Base-by-base conservation (phyloP, 331 rosid genomes). In the Rhamnella rubrinervis region DNA sequence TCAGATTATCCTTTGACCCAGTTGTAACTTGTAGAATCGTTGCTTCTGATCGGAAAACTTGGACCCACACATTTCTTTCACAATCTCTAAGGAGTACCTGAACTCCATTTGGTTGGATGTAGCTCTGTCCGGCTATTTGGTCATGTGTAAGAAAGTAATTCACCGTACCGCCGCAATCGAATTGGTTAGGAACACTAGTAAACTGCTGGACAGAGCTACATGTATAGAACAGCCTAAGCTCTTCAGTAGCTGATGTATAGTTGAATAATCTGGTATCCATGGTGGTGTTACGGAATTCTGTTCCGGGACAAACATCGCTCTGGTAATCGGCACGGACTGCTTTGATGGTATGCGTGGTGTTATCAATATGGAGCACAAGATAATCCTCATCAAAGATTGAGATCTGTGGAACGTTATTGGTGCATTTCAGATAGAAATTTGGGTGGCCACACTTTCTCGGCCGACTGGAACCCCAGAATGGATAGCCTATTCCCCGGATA, bases 391-490 rank as follows among this genome's bases (percentile, higher is more conserved):
- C 13, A 0, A 11, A 5, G 14, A 71, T 47, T 10, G 28, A 51
- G 55, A 71, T 71, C 15, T 26, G 12, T 2, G 61, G 61, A 10
- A 41, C 16, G 23, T 71, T 68, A 16, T 68, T 61, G 31, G 9
- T 61, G 46, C 75, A 71, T 68, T 16, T 52, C 40, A 71, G 11
- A 53, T 19, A 17, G 62, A 71, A 71, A 3, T 71, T 68, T 5
- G 75, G 75, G 69, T 9, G 25, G 55, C 75, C 69, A 39, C 75
- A 71, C 8, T 71, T 52, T 1, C 20, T 31, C 5, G 75, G 63
- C 16, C 75, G 75, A 61, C 17, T 62, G 52, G 68, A 71, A 16
- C 69, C 75, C 69, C 75, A 71, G 17, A 71, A 71, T 49, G 75
- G 75, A 16, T 52, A 71, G 38, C 18, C 40, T 2, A 71, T 31